Base-by-base conservation (phyloP, 192 early-diverging fungal species). In the Ambispora gerdemannii region DNA sequence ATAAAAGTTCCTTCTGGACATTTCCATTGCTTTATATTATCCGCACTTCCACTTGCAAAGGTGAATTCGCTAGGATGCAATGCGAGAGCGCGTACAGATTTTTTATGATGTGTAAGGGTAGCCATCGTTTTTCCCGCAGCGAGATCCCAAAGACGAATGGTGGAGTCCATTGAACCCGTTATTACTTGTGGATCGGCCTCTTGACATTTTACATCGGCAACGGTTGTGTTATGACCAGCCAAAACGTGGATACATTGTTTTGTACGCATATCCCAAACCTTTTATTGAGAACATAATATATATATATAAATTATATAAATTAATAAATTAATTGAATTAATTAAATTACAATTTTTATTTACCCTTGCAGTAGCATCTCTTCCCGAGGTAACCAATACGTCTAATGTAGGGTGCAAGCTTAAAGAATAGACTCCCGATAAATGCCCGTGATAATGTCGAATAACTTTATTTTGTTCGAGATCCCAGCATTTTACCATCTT, bases 401-500 rank as follows among this genome's bases (percentile, higher is more conserved):
- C 97, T 24, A 98, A 84, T 3, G 91, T 93, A 6, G 97, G 97
- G 77, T 99, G 97, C 49, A 99, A 75, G 17, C 86, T 85, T 61
- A 99, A 62, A 19, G 92, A 86, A 74, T 97, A 99, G 17, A 99
- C 89, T 33, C 95, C 97, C 43, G 89, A 91, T 34, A 99, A 77
- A 81, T 99, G 97, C 0, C 97, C 97, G 70, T 99, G 96, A 76
- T 99, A 99, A 73, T 98, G 95, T 15, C 97, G 89, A 70, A 99
- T 96, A 53, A 97, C 97, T 76, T 98, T 97, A 83, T 99, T 99
- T 71, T 90, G 90, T 80, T 99, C 97, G 50, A 99, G 76, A 81
- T 99, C 97, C 97, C 97, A 99, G 79, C 96, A 99, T 76, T 97
- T 98, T 65, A 99, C 90, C 87, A 92, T 90, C 75, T 99, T 99